Percentiles rank a stretch among this genome's conserved stretches.
These are phyloP conservation scores for Boletus pseudopeckii DNA, from an alignment of 768 basidiomycete genomes.

Conservation along the genomic window DNA sequence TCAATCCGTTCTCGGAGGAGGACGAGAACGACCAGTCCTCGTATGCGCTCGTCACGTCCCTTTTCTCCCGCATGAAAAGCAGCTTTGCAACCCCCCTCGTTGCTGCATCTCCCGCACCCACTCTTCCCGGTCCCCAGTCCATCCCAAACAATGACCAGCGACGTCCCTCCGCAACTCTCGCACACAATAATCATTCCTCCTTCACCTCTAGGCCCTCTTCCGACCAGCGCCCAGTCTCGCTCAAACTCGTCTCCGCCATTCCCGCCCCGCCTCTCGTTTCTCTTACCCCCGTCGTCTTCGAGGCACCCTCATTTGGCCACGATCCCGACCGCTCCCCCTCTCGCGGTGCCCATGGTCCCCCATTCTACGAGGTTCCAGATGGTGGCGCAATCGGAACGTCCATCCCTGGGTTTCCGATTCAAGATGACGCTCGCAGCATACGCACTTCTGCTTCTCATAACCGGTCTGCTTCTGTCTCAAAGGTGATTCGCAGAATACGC, in stretches of 20 bases:
- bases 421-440: slow-evolving; percentile 86
- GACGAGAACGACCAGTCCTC: slow-evolving; percentile 88
- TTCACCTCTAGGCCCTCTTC: slow-evolving; percentile 45
- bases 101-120: slow-evolving; percentile 42
- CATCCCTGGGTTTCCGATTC: slow-evolving; percentile 91
- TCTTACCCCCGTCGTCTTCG: slow-evolving; percentile 79
- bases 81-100: slow-evolving; percentile 67
- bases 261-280: slow-evolving; percentile 83
- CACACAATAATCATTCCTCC: slow-evolving; percentile 45
- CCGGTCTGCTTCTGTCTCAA: slow-evolving; percentile 80
- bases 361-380: slow-evolving; percentile 50
- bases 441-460: slow-evolving; percentile 70
- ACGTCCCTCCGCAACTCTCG: slow-evolving; percentile 51
- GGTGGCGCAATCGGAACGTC: slow-evolving; percentile 64
- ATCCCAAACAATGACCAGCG: slow-evolving; percentile 44
- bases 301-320: slow-evolving; percentile 63
- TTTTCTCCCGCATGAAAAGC: slow-evolving; percentile 79
- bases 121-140: slow-evolving; percentile 30
- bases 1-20: slow-evolving; percentile 91
- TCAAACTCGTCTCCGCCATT: slow-evolving; percentile 48
- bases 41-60: slow-evolving; percentile 76
- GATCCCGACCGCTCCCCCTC: slow-evolving; percentile 63
- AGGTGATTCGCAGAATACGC: slow-evolving; percentile 84
- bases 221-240: slow-evolving; percentile 56
- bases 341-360: slow-evolving; percentile 47